Base-by-base conservation (phyloP, 1,139 yeast species). In the Saccharomyces hybrid region DNA sequence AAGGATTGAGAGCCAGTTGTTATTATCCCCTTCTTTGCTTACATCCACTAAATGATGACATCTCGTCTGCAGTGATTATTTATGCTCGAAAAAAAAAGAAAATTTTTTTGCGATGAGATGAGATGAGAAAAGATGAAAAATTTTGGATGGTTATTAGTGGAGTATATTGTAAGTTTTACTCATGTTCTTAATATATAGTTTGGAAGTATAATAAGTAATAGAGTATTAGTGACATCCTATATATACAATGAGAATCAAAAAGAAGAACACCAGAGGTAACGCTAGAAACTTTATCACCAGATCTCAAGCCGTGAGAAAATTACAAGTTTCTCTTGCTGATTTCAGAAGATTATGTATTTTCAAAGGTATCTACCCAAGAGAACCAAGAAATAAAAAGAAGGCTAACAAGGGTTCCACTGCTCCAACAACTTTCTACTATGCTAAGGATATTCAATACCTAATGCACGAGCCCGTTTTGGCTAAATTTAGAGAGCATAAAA, bases 331-430 rank as follows among this genome's bases (percentile, higher is more conserved):
- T 2, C 78, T 95, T 57, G 97, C 98, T n/a, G 99, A 93, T 74
- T 93, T 93, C 81, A 87, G 99, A 75, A 82, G 98, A 69, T 80
- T 93, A 67, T 93, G 99, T 79, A 93, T 93, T 70, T 89, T 93
- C 80, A 93, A 93, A 72, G 99, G 99, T 51, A 86, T 86, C 59
- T 86, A 85, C 71, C 99, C 99, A 55, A 82, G 99, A 71, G 99
- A 93, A 71, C 98, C 99, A 53, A 79, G 95, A 67, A 90, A 88
- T 73, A 91, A 90, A 76, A 90, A 88, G 83, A 91, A 89, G 79
- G 97, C 98, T 58, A 93, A 91, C 73, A 91, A 89, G 73, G 99
- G 99, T 26, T 88, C 96, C 24, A 89, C 97, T 12, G 96, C 96
- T 19, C 96, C 96, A 51, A 88, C 87, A 28, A 95, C 99, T 3